Evolutionary conservation across 2,329 filamentous ascomycete species (phyloP).

Genomic region (Bipolaris sorokiniana): DNA sequence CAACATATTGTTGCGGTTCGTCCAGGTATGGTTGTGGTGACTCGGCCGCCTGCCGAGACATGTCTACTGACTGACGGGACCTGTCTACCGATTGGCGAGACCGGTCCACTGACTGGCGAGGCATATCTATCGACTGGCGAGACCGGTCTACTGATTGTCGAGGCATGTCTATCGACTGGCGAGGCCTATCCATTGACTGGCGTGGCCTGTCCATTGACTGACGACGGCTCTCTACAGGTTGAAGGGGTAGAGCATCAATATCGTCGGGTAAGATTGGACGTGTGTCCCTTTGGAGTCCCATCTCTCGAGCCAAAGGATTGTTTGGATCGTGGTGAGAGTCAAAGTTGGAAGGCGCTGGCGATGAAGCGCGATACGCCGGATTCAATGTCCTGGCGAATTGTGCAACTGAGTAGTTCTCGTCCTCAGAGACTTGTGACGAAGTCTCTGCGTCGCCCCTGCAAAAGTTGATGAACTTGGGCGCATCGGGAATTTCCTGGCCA

Average conservation of each 20-base stretch:
- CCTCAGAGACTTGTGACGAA: conserved; percentile 81
- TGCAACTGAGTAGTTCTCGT: conserved; percentile 90
- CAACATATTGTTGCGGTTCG: not conserved
- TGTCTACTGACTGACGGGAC: conserved; percentile 5
- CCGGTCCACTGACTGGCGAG: conserved; percentile 1
- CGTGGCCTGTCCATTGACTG: conserved; percentile 16
- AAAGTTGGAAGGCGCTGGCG: conserved; percentile 89
- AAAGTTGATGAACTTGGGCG: conserved; percentile 99
- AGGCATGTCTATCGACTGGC: conserved; percentile 7
- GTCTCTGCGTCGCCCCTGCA: conserved; percentile 87
- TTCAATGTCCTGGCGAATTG: conserved; percentile 97
- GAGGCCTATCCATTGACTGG: not conserved
- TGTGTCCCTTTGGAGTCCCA: conserved; percentile 61
- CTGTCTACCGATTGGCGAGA: conserved; percentile 8
- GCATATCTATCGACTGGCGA: conserved; percentile 17
- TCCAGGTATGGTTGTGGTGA: conserved; percentile 5
- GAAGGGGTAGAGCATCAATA: conserved; percentile 27
- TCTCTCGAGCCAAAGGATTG: conserved; percentile 71
- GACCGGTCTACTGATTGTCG: conserved; percentile 18
- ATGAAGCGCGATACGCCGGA: conserved; percentile 92
- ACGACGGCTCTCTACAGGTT: conserved; percentile 18
- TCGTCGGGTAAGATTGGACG: conserved; percentile 37
- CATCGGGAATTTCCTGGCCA: conserved; percentile 95
- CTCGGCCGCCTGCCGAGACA: conserved; percentile 5
- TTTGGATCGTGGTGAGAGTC: conserved; percentile 91